Conservation (phyloP, 1,139 yeast genomes). For the Hyphopichia buzzinii region DNA sequence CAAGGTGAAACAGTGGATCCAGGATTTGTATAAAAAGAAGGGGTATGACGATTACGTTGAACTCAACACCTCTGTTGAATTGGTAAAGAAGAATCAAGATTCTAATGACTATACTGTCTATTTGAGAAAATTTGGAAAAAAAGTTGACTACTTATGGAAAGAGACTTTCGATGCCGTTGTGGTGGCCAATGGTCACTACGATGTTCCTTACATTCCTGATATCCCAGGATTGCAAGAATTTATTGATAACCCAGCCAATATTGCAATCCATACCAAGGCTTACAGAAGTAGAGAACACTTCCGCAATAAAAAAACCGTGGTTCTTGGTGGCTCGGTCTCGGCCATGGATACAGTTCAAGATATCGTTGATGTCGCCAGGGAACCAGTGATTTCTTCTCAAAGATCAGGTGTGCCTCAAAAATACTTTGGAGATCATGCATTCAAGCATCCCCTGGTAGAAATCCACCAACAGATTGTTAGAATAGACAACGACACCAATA, state of each 20-base stretch:
- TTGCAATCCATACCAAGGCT: conserved; percentile 41
- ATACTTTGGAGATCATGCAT: conserved; percentile 41
- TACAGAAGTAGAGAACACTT: conserved; percentile 29
- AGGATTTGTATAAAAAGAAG: conserved; percentile 28
- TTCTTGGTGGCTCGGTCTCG: conserved; percentile 44
- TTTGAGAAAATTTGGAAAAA: conserved; percentile 24
- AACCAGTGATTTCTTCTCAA: conserved; percentile 27
- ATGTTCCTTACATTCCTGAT: conserved; percentile 30
- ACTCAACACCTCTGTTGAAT: conserved; percentile 33
- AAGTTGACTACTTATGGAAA: conserved; percentile 21
- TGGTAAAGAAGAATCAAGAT: conserved; percentile 21
- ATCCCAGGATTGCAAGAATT: conserved; percentile 40
- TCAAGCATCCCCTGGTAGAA: conserved; percentile 31
- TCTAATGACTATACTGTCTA: conserved; percentile 40
- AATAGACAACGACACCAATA: conserved; percentile 17
- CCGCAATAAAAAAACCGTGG: conserved; percentile 30
- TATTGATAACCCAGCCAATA: conserved; percentile 19
- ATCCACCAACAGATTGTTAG: conserved; percentile 28
- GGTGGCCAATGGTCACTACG: conserved; percentile 34
- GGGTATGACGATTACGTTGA: conserved; percentile 27
- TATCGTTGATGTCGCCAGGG: conserved; percentile 30
- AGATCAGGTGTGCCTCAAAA: conserved; percentile 41
- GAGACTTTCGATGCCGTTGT: conserved; percentile 27
- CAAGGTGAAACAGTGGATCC: conserved; percentile 47
- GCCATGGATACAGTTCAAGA: conserved; percentile 47